A percentile compares a stretch with the other conserved stretches of the same genome.
Evolutionary conservation across 768 basidiomycete species (phyloP).

Genomic region (Pisolithus orientalis): DNA sequence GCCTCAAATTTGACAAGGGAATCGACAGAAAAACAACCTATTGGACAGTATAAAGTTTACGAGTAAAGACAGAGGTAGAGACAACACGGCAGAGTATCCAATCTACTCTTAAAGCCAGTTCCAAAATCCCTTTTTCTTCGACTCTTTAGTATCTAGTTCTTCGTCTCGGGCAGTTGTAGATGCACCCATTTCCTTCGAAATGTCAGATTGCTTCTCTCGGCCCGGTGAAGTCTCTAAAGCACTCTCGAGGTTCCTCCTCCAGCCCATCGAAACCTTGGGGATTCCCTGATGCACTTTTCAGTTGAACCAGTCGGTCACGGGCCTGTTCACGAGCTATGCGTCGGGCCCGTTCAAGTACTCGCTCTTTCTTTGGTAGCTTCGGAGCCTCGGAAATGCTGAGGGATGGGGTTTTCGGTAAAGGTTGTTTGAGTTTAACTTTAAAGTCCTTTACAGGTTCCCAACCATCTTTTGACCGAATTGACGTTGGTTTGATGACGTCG

Average conservation of each 20-base stretch:
- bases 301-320: neutral
- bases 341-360: neutral
- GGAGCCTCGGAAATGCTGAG: neutral
- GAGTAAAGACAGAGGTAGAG: neutral
- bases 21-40: neutral
- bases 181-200: neutral
- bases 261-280: constrained; percentile 10
- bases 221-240: constrained; percentile 1
- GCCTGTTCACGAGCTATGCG: neutral
- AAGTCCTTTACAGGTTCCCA: constrained; percentile 25
- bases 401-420: neutral
- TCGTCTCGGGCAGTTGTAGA: neutral
- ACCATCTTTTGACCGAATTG: neutral
- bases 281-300: neutral
- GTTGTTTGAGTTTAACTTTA: constrained; percentile 1
- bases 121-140: constrained; percentile 2
- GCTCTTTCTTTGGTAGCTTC: neutral
- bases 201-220: neutral
- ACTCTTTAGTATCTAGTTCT: neutral
- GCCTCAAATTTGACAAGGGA: no score
- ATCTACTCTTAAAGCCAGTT: constrained; percentile 4
- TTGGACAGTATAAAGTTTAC: neutral
- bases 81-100: neutral
- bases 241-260: constrained; percentile 18
- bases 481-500: neutral